Base-by-base conservation (phyloP, 2,329 filamentous ascomycete genomes). In the Didymella lethalis region DNA sequence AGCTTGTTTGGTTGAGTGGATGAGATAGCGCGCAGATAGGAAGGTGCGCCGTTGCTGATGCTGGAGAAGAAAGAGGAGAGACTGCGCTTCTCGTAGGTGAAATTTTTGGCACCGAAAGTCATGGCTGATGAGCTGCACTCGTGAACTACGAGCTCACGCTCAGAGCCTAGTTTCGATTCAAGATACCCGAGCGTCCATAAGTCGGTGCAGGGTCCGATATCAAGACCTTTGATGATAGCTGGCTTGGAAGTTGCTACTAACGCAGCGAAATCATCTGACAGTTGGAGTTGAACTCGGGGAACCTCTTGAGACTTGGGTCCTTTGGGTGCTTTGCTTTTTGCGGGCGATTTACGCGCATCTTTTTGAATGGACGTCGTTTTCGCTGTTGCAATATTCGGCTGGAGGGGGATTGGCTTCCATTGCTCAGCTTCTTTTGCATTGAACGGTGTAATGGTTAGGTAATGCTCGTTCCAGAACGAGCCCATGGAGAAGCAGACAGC, bases 401-500 rank as follows among this genome's bases (percentile, higher is more conserved):
- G 62, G 56, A 29, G 49, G 46, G 57, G 48, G 31, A 57, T 45
- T 23, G 41, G 49, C 54, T 57, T 59, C 71, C 72, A 73, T 49
- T 58, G 26, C 45, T 52, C 64, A 36, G 54, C 26, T 51, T 63
- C 63, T 61, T 61, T 59, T 48, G 48, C 59, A 55, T 46, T 57
- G 34, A 31, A 46, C 43, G 57, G 50, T 41, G 64, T 64, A 28
- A 76, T 66, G 4, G 58, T 62, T 16, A 75, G 49, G 32, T 61
- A 64, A 12, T 67, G 67, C 52, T 69, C 52, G 48, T 93, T 93
- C 91, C 91, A 96, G 69, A 86, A 93, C 7, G 90, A 91, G 1
- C 93, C 93, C 84, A 96, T 96, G 0, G 91, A 93, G 79, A 96
- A 96, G 74, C 92, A 96, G 0, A 92, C 91, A 16, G 90, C 92